phyloP scores from a whole-genome alignment of 805 yeast species.

The Metschnikowia bowlesiae region DNA sequence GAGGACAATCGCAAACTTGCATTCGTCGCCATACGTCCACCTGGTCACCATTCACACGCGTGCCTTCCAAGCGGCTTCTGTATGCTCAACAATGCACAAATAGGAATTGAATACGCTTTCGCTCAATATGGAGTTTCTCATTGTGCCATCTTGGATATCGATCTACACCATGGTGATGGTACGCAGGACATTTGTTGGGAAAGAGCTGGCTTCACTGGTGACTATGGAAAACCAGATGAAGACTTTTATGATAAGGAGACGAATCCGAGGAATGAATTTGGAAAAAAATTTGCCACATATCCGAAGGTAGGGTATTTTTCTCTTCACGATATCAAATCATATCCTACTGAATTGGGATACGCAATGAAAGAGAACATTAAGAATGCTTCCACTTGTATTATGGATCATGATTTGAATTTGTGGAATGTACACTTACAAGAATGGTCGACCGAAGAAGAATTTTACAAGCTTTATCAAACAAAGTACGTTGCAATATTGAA shows the following conservation, averaged over 20 bases:
- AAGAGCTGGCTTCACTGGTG: slow-evolving; percentile 56
- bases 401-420: slow-evolving; percentile 71
- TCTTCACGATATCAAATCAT: slow-evolving; percentile 78
- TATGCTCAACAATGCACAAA: slow-evolving; percentile 73
- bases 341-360: slow-evolving; percentile 76
- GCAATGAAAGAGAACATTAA: slow-evolving; percentile 67
- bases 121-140: slow-evolving; percentile 63
- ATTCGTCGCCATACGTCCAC: slow-evolving; percentile 71
- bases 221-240: slow-evolving; percentile 44
- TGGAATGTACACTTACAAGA: slow-evolving; percentile 82
- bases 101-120: slow-evolving; percentile 74
- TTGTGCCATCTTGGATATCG: slow-evolving; percentile 78
- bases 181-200: slow-evolving; percentile 84
- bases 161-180: slow-evolving; percentile 87
- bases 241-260: slow-evolving; percentile 33
- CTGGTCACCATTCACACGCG: slow-evolving; percentile 85
- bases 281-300: slow-evolving; percentile 38
- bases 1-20: slow-evolving; percentile 38
- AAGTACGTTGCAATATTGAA: slow-evolving; percentile 58
- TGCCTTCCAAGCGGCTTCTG: slow-evolving; percentile 85
- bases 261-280: slow-evolving; percentile 44
- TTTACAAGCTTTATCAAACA: slow-evolving; percentile 54
- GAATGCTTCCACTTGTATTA: slow-evolving; percentile 74
- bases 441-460: slow-evolving; percentile 61
- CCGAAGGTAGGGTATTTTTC: slow-evolving; percentile 81